Conservation (phyloP, 331 rosid species). For the Malus hybrid region DNA sequence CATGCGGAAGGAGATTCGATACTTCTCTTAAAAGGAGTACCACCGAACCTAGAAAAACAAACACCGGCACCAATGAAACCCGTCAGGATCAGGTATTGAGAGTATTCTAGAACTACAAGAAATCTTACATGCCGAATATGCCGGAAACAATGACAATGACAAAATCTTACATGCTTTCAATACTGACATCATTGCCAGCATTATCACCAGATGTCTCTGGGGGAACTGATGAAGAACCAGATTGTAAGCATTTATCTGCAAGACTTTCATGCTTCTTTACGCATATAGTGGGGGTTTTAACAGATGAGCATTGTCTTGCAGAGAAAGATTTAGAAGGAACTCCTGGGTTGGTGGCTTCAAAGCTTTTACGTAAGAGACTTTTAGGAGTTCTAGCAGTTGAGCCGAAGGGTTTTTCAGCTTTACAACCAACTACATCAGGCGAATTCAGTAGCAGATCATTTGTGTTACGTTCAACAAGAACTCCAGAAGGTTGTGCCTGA, state of each 20-base stretch:
- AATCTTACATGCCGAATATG: background rate
- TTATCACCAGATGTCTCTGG: slow-evolving; percentile 35
- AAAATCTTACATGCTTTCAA: slow-evolving; percentile 66
- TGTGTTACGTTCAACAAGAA: slow-evolving; percentile 52
- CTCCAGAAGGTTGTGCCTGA: slow-evolving; percentile 47
- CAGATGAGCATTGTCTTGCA: slow-evolving; percentile 29
- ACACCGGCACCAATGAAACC: slow-evolving; percentile 22
- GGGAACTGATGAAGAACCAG: slow-evolving; percentile 34
- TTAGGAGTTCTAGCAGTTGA: slow-evolving; percentile 39
- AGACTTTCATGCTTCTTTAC: slow-evolving; percentile 39
- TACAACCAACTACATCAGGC: slow-evolving; percentile 41
- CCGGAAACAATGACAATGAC: background rate
- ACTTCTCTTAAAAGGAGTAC: slow-evolving; percentile 81
- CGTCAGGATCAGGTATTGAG: background rate
- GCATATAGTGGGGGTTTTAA: slow-evolving; percentile 38
- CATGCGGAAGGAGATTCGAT: slow-evolving; percentile 90
- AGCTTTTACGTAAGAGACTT: slow-evolving; percentile 24
- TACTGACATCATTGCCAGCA: slow-evolving; percentile 29
- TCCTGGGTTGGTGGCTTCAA: slow-evolving; percentile 30
- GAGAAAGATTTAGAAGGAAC: slow-evolving; percentile 27
- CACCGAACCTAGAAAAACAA: slow-evolving; percentile 52
- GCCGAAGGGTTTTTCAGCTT: slow-evolving; percentile 26
- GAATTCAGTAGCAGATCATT: slow-evolving; percentile 50
- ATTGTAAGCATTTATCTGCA: slow-evolving; percentile 33
- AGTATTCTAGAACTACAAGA: too few species aligned